phyloP scores from a whole-genome alignment of 805 yeast species.

The Wickerhamia fluorescens region DNA sequence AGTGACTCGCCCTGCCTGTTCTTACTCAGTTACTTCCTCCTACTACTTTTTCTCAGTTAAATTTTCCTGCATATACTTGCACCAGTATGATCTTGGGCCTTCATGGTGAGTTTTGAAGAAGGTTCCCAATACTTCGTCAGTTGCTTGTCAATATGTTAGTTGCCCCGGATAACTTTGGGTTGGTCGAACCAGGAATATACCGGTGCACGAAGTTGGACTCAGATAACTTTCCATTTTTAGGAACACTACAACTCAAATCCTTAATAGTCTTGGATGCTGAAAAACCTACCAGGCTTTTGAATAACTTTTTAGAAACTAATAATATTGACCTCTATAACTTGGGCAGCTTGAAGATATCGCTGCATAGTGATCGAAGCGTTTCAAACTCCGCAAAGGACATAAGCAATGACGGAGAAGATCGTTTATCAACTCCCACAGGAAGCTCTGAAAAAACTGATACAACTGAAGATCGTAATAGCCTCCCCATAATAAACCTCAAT shows the following conservation, averaged over 20 bases:
- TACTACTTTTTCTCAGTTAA: no score
- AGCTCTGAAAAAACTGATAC: conserved; percentile 3
- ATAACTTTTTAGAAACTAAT: conserved; percentile 54
- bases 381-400: conserved; percentile 13
- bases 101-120: no score
- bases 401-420: conserved; percentile 9
- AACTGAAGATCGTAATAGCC: conserved; percentile 4
- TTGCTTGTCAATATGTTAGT: conserved; percentile 83
- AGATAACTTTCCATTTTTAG: conserved; percentile 69
- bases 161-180: conserved; percentile 88
- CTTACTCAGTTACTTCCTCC: no score
- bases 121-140: no score
- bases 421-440: conserved; percentile 4
- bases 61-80: no score
- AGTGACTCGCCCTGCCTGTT: no score
- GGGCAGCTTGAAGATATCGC: conserved; percentile 36
- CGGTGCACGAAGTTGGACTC: conserved; percentile 76
- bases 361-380: conserved; percentile 21
- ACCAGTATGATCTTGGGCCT: no score
- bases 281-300: conserved; percentile 67
- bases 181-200: conserved; percentile 80
- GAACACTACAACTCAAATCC: conserved; percentile 61
- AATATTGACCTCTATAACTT: conserved; percentile 45
- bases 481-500: conserved; percentile 17
- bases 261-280: conserved; percentile 79